phyloP scores from a whole-genome alignment of 768 basidiomycete genomes.

The Mycena rebaudengoi region DNA sequence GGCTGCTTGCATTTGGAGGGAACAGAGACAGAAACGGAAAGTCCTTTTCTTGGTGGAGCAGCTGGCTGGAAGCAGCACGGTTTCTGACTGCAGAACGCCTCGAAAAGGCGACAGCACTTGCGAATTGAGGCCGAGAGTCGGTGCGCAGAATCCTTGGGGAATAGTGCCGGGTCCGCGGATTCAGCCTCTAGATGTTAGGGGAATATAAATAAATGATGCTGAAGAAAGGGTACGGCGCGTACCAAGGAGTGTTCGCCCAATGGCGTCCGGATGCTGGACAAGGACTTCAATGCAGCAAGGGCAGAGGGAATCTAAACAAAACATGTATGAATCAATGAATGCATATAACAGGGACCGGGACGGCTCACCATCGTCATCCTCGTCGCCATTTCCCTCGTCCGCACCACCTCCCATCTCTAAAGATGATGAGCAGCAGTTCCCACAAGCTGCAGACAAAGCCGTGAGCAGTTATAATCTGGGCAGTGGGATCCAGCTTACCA shows the following conservation, averaged over 20 bases:
- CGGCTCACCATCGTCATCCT: slow-evolving; percentile 15
- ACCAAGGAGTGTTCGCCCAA: slow-evolving; percentile 15
- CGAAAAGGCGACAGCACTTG: slow-evolving; percentile 15
- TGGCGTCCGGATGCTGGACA: slow-evolving; percentile 5
- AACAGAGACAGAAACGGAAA: neutral
- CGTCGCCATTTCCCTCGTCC: neutral
- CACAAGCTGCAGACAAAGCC: neutral
- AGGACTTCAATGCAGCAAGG: slow-evolving; percentile 19
- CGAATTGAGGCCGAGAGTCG: slow-evolving; percentile 5
- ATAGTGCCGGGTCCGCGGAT: slow-evolving; percentile 7
- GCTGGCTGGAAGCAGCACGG: slow-evolving; percentile 8
- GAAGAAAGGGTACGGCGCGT: neutral
- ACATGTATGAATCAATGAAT: neutral
- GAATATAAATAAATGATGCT: neutral
- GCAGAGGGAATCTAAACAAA: slow-evolving; percentile 14
- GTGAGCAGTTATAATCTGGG: neutral
- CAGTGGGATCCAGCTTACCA: neutral
- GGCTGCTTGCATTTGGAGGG: slow-evolving; percentile 9
- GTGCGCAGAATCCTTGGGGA: slow-evolving; percentile 16
- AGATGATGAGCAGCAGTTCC: slow-evolving; percentile 7
- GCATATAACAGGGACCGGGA: neutral
- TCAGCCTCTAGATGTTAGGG: slow-evolving; percentile 2
- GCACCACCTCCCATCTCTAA: neutral
- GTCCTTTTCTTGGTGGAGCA: neutral
- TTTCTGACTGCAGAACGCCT: slow-evolving; percentile 10